phyloP scores from a whole-genome alignment of 306 rosid genomes.

The Pachyrhizus erosus region DNA sequence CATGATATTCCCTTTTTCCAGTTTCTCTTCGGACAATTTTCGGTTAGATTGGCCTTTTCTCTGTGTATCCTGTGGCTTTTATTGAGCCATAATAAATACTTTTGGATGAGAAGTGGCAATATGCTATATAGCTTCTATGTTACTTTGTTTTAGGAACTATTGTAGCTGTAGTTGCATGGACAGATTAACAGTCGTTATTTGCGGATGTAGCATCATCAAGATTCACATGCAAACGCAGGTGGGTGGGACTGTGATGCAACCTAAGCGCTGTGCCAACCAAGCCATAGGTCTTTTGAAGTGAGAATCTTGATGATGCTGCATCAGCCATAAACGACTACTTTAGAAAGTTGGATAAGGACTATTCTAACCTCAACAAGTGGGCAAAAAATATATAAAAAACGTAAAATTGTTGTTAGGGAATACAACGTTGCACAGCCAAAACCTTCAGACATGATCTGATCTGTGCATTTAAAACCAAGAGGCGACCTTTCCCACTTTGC shows the following conservation, averaged over 20 bases:
- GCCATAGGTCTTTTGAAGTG: constrained; percentile 56
- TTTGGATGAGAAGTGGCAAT: constrained; percentile 26
- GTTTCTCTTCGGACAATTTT: constrained; percentile 16
- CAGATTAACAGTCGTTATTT: constrained; percentile 71
- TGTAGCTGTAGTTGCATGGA: constrained; percentile 49
- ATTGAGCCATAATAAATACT: background rate
- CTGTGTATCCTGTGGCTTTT: background rate
- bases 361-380: constrained; percentile 18
- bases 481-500: constrained; percentile 28
- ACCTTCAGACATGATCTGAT: constrained; percentile 34
- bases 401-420: background rate
- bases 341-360: constrained; percentile 32
- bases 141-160: background rate
- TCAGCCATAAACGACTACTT: constrained; percentile 78
- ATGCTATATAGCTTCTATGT: background rate
- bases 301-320: constrained; percentile 99
- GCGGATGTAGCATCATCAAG: constrained; percentile 98
- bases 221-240: constrained; percentile 78
- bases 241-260: constrained; percentile 31
- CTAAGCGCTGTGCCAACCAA: constrained; percentile 23
- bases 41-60: constrained; percentile 21
- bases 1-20: constrained; percentile 7
- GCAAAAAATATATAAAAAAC: background rate
- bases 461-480: constrained; percentile 40
- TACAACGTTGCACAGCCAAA: constrained; percentile 1